Conservation (phyloP, 2,329 filamentous ascomycete genomes). For the Xylariaceae sp. region DNA sequence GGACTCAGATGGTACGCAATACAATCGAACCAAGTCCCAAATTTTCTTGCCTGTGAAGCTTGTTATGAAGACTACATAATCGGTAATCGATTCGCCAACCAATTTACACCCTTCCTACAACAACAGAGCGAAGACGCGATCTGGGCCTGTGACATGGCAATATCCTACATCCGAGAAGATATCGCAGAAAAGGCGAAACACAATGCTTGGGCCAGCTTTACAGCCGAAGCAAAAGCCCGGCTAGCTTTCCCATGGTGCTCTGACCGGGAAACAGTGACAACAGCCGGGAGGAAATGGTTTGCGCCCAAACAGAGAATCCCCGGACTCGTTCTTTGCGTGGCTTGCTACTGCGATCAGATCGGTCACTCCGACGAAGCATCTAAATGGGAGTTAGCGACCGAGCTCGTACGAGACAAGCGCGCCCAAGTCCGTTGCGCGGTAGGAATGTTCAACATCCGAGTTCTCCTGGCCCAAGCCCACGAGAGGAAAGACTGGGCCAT, state of each 20-base stretch:
- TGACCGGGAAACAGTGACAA: constrained; percentile 1
- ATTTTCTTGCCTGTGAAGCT: constrained; percentile 20
- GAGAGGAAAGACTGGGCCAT: constrained; percentile 27
- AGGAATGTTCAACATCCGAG: constrained; percentile 28
- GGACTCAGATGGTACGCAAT: constrained; percentile 19
- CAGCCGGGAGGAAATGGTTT: background rate
- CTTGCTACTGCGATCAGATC: constrained; percentile 37
- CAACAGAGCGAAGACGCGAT: constrained; percentile 11
- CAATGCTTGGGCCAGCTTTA: constrained; percentile 33
- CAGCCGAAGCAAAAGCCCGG: constrained; percentile 26
- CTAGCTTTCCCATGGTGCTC: constrained; percentile 29
- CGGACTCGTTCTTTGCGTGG: constrained; percentile 31
- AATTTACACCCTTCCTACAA: constrained; percentile 9
- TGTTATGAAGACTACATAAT: constrained; percentile 22
- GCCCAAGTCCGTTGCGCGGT: constrained; percentile 25
- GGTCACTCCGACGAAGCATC: constrained; percentile 27
- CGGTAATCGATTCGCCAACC: constrained; percentile 6
- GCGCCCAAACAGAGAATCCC: constrained; percentile 15
- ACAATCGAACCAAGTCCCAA: constrained; percentile 12
- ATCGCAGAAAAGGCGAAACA: constrained; percentile 22
- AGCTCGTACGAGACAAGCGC: constrained; percentile 3
- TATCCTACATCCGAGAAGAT: constrained; percentile 29
- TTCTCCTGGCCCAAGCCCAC: constrained; percentile 30
- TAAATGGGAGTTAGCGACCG: constrained; percentile 21
- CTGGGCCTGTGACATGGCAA: constrained; percentile 32